A percentile compares a stretch with the other conserved stretches of the same genome.
phyloP scores from a whole-genome alignment of 2,329 filamentous ascomycete species.

The Pseudocercospora ulei region DNA sequence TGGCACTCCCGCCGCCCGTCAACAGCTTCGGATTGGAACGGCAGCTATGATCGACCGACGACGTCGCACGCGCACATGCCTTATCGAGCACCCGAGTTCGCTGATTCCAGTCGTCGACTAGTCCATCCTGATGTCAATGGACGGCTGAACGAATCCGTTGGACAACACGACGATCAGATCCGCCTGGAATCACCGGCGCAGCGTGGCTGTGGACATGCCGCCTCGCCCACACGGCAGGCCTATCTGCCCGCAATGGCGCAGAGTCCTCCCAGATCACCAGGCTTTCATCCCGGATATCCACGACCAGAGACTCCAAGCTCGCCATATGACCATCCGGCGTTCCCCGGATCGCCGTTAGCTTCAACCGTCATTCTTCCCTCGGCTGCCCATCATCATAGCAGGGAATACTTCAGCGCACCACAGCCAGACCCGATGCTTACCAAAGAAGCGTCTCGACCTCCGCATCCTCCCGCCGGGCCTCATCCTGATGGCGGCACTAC shows the following conservation, averaged over 20 bases:
- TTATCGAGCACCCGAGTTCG: constrained; percentile 17
- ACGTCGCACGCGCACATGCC: constrained; percentile 16
- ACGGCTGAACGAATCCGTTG: constrained; percentile 1
- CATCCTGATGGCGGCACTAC: constrained; percentile 39
- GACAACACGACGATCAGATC: constrained; percentile 11
- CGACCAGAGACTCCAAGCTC: constrained; percentile 20
- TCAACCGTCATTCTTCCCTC: constrained; percentile 9
- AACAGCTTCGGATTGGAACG: constrained; percentile 20
- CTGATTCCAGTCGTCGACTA: constrained; percentile 18
- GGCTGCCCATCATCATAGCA: constrained; percentile 12
- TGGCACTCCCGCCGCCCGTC: constrained; percentile 21
- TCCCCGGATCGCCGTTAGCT: constrained; percentile 14
- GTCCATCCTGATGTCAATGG: constrained; percentile 15
- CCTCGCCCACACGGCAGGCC: constrained; percentile 16
- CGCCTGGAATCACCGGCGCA: constrained; percentile 12
- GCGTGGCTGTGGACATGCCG: constrained; percentile 14
- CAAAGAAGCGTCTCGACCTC: constrained; percentile 15
- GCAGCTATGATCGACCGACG: constrained; percentile 16
- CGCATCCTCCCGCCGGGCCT: constrained; percentile 27
- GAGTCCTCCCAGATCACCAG: constrained; percentile 15
- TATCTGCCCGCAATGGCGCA: constrained; percentile 11
- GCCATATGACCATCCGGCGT: constrained; percentile 12
- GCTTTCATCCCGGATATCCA: constrained; percentile 20
- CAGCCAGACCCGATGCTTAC: constrained; percentile 6
- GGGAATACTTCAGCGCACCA: constrained; percentile 6